phyloP scores from a whole-genome alignment of 352 stramenopile genomes.

The Phytophthora tentaculata region DNA sequence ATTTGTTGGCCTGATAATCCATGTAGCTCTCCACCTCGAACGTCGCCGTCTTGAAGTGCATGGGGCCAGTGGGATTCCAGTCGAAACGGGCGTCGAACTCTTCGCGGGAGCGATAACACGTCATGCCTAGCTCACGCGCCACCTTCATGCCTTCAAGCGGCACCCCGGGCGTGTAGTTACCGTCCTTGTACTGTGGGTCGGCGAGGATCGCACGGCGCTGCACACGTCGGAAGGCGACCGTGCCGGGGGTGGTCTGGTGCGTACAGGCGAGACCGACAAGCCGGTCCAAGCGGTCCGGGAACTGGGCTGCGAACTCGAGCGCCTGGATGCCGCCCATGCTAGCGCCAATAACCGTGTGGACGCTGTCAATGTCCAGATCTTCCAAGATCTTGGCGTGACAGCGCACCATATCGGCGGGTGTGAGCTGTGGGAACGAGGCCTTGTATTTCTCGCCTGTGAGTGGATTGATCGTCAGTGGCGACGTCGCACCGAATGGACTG shows the following conservation, averaged over 20 bases:
- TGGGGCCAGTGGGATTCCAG: constrained; percentile 78
- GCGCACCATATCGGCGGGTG: constrained; percentile 81
- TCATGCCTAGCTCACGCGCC: constrained; percentile 87
- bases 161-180: constrained; percentile 67
- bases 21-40: constrained; percentile 93
- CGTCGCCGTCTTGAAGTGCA: constrained; percentile 77
- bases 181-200: constrained; percentile 81
- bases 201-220: constrained; percentile 85
- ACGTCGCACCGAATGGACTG: constrained; percentile 87
- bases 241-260: constrained; percentile 86
- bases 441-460: constrained; percentile 70
- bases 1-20: constrained; percentile 90
- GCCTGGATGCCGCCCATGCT: constrained; percentile 91
- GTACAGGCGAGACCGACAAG: constrained; percentile 86
- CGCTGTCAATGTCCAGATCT: constrained; percentile 71
- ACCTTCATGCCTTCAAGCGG: constrained; percentile 85
- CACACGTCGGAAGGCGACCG: constrained; percentile 84
- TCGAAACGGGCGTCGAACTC: constrained; percentile 89
- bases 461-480: constrained; percentile 65
- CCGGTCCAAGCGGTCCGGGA: constrained; percentile 72
- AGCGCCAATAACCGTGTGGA: constrained; percentile 86
- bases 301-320: constrained; percentile 88
- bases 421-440: constrained; percentile 83
- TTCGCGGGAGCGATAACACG: constrained; percentile 89
- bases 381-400: constrained; percentile 83